Conservation (phyloP, 768 basidiomycete genomes). For the Kwoniella newhampshirensis region DNA sequence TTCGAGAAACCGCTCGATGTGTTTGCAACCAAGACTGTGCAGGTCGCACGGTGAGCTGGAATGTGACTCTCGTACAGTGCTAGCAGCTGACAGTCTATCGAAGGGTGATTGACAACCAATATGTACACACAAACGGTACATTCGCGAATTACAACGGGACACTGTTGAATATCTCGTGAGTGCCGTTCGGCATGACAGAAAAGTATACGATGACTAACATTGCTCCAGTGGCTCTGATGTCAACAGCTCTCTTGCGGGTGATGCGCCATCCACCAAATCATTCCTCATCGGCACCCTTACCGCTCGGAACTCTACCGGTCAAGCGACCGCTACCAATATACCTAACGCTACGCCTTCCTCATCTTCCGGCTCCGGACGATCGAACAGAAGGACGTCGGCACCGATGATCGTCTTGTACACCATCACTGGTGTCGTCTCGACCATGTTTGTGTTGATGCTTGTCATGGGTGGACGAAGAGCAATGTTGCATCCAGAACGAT, state of each 20-base stretch:
- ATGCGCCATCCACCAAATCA: conserved; percentile 26
- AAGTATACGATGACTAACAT: not conserved
- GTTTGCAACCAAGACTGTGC: conserved; percentile 64
- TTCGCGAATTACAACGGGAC: conserved; percentile 62
- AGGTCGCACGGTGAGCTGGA: conserved; percentile 59
- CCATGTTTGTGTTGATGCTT: conserved; percentile 79
- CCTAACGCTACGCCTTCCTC: conserved; percentile 34
- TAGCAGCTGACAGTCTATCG: conserved; percentile 1
- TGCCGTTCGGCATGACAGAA: conserved; percentile 51
- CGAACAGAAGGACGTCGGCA: conserved; percentile 60
- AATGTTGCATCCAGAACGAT: conserved; percentile 83
- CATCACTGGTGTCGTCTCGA: conserved; percentile 84
- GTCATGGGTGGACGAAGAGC: conserved; percentile 79
- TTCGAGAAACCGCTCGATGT: conserved; percentile 60
- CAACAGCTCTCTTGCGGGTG: conserved; percentile 28
- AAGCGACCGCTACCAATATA: conserved; percentile 42
- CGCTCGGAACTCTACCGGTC: conserved; percentile 64
- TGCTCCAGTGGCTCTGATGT: conserved; percentile 41
- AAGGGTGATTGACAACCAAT: conserved; percentile 62
- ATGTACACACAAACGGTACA: conserved; percentile 60
- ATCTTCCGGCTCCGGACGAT: conserved; percentile 6
- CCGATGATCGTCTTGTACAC: conserved; percentile 77
- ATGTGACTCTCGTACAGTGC: not conserved
- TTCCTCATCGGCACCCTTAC: conserved; percentile 72
- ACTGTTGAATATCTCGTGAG: conserved; percentile 60